A percentile compares a stretch with the other conserved stretches of the same genome.
Conservation (phyloP, 495 filamentous ascomycete species). For the Cetradonia linearis region DNA sequence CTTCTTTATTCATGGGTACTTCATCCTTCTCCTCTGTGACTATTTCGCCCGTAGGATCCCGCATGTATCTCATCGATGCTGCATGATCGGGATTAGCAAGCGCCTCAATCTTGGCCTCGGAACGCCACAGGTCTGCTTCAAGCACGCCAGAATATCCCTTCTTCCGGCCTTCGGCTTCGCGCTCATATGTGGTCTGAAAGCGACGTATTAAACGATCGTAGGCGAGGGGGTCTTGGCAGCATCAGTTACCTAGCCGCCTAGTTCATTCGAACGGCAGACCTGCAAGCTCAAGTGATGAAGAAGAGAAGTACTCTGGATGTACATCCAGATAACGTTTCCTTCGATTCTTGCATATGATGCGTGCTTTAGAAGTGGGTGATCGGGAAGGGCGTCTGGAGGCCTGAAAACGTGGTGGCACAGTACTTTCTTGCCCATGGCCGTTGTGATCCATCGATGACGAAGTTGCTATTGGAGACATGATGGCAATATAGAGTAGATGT, state of each 20-base stretch:
- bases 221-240: conserved; percentile 55
- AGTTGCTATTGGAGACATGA: not conserved
- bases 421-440: not conserved
- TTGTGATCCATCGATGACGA: not conserved
- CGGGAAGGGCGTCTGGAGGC: conserved; percentile 2
- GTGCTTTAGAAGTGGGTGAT: conserved; percentile 23
- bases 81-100: conserved; percentile 46
- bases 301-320: conserved; percentile 54
- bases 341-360: conserved; percentile 47
- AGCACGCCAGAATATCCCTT: conserved; percentile 68
- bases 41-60: conserved; percentile 44
- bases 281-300: conserved; percentile 49
- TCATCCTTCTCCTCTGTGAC: conserved; percentile 47
- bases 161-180: conserved; percentile 56
- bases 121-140: conserved; percentile 59
- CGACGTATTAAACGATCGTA: conserved; percentile 72
- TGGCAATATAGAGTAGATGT: no score
- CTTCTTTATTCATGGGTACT: conserved; percentile 49
- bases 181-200: conserved; percentile 63
- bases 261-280: conserved; percentile 36
- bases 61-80: conserved; percentile 38
- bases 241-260: conserved; percentile 27
- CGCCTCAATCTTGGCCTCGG: conserved; percentile 61
- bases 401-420: not conserved
- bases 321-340: conserved; percentile 54